A percentile compares a stretch with the other conserved stretches of the same genome.
These are phyloP conservation scores for Luvunga scandens DNA, from an alignment of 345 rosid genomes.

Conservation along the genomic window DNA sequence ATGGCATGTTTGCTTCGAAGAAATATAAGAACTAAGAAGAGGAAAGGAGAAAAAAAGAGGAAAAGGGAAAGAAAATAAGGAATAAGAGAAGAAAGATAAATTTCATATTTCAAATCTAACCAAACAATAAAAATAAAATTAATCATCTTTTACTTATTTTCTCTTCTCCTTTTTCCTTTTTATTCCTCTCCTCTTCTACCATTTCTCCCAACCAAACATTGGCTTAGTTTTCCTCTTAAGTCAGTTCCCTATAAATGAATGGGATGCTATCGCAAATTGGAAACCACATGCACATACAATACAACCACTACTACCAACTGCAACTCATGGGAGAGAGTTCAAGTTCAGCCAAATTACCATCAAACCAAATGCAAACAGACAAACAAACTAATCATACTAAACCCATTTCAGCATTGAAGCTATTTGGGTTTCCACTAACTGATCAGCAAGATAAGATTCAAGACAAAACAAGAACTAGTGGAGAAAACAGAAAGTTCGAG, in stretches of 20 bases:
- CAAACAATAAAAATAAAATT: too few relatives aligned
- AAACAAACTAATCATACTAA: constrained; percentile 14
- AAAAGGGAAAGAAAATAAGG: too few relatives aligned
- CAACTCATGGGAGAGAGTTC: constrained; percentile 23
- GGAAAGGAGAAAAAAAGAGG: fast-evolving
- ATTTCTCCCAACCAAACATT: too few relatives aligned
- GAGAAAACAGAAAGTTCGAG: constrained; percentile 42
- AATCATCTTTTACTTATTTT: too few relatives aligned
- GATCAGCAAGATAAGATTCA: constrained; percentile 14
- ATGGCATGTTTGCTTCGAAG: too few relatives aligned
- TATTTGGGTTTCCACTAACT: constrained; percentile 40
- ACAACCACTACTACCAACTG: background rate
- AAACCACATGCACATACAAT: too few relatives aligned
- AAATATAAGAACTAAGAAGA: too few relatives aligned
- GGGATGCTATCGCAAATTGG: too few relatives aligned
- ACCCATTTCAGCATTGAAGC: constrained; percentile 28
- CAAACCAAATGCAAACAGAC: background rate
- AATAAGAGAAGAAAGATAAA: too few relatives aligned
- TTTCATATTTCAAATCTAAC: too few relatives aligned
- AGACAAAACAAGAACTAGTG: constrained; percentile 11
- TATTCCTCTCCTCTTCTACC: fast-evolving
- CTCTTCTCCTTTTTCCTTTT: too few relatives aligned
- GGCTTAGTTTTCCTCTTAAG: background rate
- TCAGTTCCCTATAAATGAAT: constrained; percentile 6
- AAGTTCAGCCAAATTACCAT: constrained; percentile 10